Percentiles rank a stretch among this genome's conserved stretches.
Conservation (phyloP, 176 grass and related monocot genomes). For the Pontederia crassipes region DNA sequence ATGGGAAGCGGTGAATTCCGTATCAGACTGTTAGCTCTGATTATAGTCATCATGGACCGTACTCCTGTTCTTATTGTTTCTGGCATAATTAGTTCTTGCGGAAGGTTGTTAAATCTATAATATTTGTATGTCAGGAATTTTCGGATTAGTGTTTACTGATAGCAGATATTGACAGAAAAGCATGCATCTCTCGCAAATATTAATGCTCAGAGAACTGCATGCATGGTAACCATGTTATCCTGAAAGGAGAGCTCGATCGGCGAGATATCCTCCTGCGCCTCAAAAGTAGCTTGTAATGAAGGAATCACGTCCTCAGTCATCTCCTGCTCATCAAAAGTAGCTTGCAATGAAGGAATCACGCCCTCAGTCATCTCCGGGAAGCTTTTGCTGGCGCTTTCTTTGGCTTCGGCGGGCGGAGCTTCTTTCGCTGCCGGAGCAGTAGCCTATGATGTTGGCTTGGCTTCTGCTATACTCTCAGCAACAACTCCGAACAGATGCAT, state of each 20-base stretch:
- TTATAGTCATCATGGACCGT: too few relatives aligned
- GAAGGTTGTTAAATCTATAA: too few relatives aligned
- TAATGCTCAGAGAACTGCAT: not conserved
- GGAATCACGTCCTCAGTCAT: slow-evolving; percentile 93
- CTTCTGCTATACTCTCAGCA: slow-evolving; percentile 19
- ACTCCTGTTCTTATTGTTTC: too few relatives aligned
- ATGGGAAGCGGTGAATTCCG: too few relatives aligned
- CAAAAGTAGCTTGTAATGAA: slow-evolving; percentile 41
- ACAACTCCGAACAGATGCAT: not conserved
- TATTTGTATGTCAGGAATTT: too few relatives aligned
- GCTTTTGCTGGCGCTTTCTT: slow-evolving; percentile 53
- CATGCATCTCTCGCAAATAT: not conserved
- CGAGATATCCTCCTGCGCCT: slow-evolving; percentile 67
- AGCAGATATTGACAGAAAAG: too few relatives aligned
- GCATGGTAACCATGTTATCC: slow-evolving; percentile 63
- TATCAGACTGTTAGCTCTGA: too few relatives aligned
- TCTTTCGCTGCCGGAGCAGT: not conserved
- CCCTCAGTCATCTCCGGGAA: slow-evolving; percentile 70
- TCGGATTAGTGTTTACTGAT: too few relatives aligned
- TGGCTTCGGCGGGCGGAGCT: slow-evolving; percentile 27
- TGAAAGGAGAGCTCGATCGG: slow-evolving; percentile 64
- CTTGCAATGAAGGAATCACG: slow-evolving; percentile 64
- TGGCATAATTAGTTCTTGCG: too few relatives aligned
- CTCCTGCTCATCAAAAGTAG: slow-evolving; percentile 54
- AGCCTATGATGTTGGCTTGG: slow-evolving; percentile 26